Conservation (phyloP, 1,139 yeast genomes). For the Yamadazyma membranifaciens region DNA sequence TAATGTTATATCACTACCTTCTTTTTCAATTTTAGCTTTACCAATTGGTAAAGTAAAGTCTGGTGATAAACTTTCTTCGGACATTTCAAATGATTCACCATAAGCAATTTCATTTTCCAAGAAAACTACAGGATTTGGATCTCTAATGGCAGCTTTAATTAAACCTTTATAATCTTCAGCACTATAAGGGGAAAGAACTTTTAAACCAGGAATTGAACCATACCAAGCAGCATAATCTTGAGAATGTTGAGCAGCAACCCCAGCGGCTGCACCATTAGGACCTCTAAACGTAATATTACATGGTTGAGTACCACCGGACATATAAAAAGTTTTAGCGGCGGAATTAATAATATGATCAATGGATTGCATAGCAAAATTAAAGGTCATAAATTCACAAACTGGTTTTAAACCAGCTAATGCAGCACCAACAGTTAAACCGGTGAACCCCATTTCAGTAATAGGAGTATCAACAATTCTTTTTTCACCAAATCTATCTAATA, state of each 20-base stretch:
- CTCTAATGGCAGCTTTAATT: slow-evolving; percentile 94
- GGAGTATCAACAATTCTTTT: slow-evolving; percentile 97
- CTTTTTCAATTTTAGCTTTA: slow-evolving; percentile 91
- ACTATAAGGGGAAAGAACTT: slow-evolving; percentile 92
- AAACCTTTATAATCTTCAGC: slow-evolving; percentile 97
- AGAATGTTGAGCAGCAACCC: slow-evolving; percentile 99
- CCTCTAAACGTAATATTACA: slow-evolving; percentile 98
- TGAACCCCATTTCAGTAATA: slow-evolving; percentile 98
- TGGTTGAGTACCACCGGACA: slow-evolving; percentile 99
- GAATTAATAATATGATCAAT: slow-evolving; percentile 98
- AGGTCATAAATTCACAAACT: slow-evolving; percentile 97
- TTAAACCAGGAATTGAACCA: slow-evolving; percentile 96
- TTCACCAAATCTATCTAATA: slow-evolving; percentile 95
- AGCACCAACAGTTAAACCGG: slow-evolving; percentile 97
- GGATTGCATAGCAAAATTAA: slow-evolving; percentile 99
- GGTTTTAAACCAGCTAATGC: slow-evolving; percentile 97
- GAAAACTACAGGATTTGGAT: slow-evolving; percentile 96
- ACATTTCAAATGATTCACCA: slow-evolving; percentile 86
- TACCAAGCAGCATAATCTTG: slow-evolving; percentile 98
- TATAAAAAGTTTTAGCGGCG: slow-evolving; percentile 97
- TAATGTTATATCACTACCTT: slow-evolving; percentile 86
- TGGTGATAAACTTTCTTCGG: slow-evolving; percentile 84
- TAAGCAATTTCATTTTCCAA: slow-evolving; percentile 94
- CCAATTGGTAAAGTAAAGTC: slow-evolving; percentile 94
- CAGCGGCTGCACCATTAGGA: slow-evolving; percentile 99